Evolutionary conservation across 768 basidiomycete species (phyloP).

Genomic region (Leccinum disarticulatum): DNA sequence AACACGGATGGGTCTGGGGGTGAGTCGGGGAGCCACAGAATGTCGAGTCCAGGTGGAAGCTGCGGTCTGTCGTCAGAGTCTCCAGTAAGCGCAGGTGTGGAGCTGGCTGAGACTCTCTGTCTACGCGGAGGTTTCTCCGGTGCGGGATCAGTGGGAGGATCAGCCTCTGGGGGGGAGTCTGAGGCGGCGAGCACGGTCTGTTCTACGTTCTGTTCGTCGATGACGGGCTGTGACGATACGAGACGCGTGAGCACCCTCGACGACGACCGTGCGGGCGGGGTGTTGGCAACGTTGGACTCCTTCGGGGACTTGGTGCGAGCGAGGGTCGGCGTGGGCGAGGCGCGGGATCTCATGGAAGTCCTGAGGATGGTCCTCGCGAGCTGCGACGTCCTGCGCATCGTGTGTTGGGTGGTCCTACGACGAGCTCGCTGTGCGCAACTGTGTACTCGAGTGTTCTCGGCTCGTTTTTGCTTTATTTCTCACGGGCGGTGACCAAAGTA

Average conservation of each 20-base stretch:
- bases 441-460: no score
- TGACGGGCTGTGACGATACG: slow-evolving; percentile 21
- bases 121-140: slow-evolving; percentile 29
- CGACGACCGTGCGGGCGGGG: slow-evolving; percentile 10
- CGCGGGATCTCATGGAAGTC: slow-evolving; percentile 10
- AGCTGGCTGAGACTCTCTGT: slow-evolving; percentile 10
- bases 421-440: slow-evolving; percentile 6
- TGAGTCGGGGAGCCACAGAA: slow-evolving; percentile 63
- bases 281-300: slow-evolving; percentile 14
- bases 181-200: slow-evolving; percentile 7
- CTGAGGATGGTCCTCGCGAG: slow-evolving; percentile 77
- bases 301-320: slow-evolving; percentile 26
- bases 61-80: slow-evolving; percentile 37
- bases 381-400: slow-evolving; percentile 58
- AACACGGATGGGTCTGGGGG: slow-evolving; percentile 33
- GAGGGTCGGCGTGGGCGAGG: slow-evolving; percentile 11
- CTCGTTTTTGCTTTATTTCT: slow-evolving; percentile 9
- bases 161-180: slow-evolving; percentile 28
- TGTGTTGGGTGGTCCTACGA: slow-evolving; percentile 52
- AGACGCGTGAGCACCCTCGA: slow-evolving; percentile 26
- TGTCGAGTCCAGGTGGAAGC: slow-evolving; percentile 55
- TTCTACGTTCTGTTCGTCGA: slow-evolving; percentile 16
- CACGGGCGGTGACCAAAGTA: slow-evolving; percentile 7
- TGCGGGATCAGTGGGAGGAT: slow-evolving; percentile 18
- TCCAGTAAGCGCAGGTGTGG: slow-evolving; percentile 6